Evolutionary conservation across 2,329 filamentous ascomycete genomes (phyloP).

Genomic region (Westerdykella ornata): DNA sequence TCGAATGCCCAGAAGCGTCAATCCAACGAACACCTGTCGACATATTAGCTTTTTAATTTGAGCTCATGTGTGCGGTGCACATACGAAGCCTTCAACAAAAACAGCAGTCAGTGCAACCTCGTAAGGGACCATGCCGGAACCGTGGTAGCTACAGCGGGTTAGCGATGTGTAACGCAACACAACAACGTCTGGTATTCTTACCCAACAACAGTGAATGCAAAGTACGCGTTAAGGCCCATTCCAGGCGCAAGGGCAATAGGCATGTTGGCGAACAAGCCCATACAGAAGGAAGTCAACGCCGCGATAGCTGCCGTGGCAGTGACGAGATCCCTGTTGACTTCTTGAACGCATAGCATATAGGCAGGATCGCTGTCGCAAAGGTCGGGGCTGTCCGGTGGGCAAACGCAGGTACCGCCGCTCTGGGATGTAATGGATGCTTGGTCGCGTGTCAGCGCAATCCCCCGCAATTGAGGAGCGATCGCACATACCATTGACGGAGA

Average conservation of each 20-base stretch:
- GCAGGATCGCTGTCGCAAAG: constrained; percentile 51
- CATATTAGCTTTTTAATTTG: constrained; percentile 68
- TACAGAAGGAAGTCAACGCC: constrained; percentile 70
- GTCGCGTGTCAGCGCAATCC: constrained; percentile 6
- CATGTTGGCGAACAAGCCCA: constrained; percentile 77
- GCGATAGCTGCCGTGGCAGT: constrained; percentile 81
- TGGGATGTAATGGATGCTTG: constrained; percentile 59
- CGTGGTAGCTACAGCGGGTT: constrained; percentile 1
- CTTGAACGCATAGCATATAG: constrained; percentile 57
- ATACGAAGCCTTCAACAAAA: constrained; percentile 72
- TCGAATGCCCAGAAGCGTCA: constrained; percentile 66
- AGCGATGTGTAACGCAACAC: not conserved
- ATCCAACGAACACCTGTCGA: constrained; percentile 60
- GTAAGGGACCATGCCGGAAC: constrained; percentile 56
- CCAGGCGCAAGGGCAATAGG: constrained; percentile 68
- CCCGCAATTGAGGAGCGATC: not conserved
- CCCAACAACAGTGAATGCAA: constrained; percentile 75
- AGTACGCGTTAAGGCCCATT: constrained; percentile 83
- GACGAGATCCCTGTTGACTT: constrained; percentile 69
- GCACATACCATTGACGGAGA: constrained; percentile 51
- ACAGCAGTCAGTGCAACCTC: constrained; percentile 73
- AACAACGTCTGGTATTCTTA: constrained; percentile 57
- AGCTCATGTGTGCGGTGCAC: not conserved
- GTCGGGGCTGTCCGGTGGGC: constrained; percentile 47
- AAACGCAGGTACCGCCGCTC: constrained; percentile 70